Percentiles rank a stretch among this genome's conserved stretches.
Evolutionary conservation across 2,329 filamentous ascomycete species (phyloP).

Genomic region (Colletotrichum cereale): DNA sequence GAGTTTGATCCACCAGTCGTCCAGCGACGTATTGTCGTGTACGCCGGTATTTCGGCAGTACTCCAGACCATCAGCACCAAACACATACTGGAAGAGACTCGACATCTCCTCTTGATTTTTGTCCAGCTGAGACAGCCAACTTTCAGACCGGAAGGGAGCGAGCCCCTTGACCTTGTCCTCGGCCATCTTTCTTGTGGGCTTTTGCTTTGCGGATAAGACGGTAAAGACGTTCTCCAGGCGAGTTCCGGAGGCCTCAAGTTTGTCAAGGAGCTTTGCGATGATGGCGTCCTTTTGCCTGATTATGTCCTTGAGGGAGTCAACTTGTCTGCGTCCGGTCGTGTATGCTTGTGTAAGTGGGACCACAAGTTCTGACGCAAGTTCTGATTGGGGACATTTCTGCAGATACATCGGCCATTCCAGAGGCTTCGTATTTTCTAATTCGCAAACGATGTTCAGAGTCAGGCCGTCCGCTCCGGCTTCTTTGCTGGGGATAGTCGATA

Average conservation of each 20-base stretch:
- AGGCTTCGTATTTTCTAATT: conserved; percentile 73
- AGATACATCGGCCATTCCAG: conserved; percentile 76
- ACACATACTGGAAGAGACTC: conserved; percentile 57
- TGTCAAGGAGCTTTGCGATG: conserved; percentile 64
- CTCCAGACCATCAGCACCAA: conserved; percentile 52
- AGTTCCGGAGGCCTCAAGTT: conserved; percentile 64
- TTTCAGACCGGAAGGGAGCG: conserved; percentile 58
- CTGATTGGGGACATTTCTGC: conserved; percentile 55
- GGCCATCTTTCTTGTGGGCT: conserved; percentile 57
- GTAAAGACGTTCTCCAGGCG: conserved; percentile 68
- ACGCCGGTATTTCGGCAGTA: conserved; percentile 48
- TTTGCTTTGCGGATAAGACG: conserved; percentile 59
- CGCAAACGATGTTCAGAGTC: conserved; percentile 67
- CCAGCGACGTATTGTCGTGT: conserved; percentile 51
- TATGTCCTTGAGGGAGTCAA: conserved; percentile 57
- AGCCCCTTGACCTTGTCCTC: conserved; percentile 65
- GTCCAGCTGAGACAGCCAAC: conserved; percentile 53
- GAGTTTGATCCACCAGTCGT: conserved; percentile 61
- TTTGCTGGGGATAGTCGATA: conserved; percentile 52
- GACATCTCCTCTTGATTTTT: conserved; percentile 47
- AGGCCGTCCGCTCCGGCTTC: conserved; percentile 57
- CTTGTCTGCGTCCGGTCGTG: conserved; percentile 53
- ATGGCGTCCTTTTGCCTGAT: conserved; percentile 65
- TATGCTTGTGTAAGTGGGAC: conserved; percentile 64
- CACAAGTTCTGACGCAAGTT: conserved; percentile 62